A percentile compares a stretch with the other conserved stretches of the same genome.
Conservation (phyloP, 2,329 filamentous ascomycete genomes). For the Aspergillus tubingensis region DNA sequence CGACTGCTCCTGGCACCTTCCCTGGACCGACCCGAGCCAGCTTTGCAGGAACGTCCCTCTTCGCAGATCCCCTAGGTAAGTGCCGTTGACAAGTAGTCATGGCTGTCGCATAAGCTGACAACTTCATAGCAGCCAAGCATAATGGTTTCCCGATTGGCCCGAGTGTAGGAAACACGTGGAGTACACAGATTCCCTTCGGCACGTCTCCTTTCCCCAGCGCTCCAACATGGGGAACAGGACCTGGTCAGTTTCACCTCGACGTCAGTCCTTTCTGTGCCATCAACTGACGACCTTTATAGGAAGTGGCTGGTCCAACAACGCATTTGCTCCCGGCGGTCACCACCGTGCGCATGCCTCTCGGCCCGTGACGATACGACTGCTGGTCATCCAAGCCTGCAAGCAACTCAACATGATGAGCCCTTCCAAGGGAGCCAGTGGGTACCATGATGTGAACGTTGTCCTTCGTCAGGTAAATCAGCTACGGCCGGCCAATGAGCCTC, state of each 20-base stretch:
- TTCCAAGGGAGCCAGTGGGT: slow-evolving; percentile 58
- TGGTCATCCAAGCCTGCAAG: slow-evolving; percentile 79
- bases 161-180: slow-evolving; percentile 38
- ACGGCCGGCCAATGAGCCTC: slow-evolving; percentile 58
- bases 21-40: slow-evolving; percentile 45
- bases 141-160: slow-evolving; percentile 36
- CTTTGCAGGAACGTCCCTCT: slow-evolving; percentile 44
- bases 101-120: slow-evolving; percentile 19
- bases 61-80: slow-evolving; percentile 44
- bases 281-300: slow-evolving; percentile 34
- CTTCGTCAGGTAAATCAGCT: slow-evolving; percentile 66
- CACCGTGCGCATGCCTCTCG: slow-evolving; percentile 61
- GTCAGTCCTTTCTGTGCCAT: slow-evolving; percentile 1
- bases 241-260: slow-evolving; percentile 28
- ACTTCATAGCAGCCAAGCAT: slow-evolving; percentile 33
- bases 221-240: slow-evolving; percentile 41
- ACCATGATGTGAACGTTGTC: slow-evolving; percentile 67
- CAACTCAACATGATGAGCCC: slow-evolving; percentile 51
- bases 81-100: neutral
- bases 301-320: slow-evolving; percentile 49
- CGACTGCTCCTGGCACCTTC: slow-evolving; percentile 55
- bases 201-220: slow-evolving; percentile 38
- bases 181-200: slow-evolving; percentile 41
- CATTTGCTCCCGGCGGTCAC: slow-evolving; percentile 52
- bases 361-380: slow-evolving; percentile 68